Evolutionary conservation across 805 yeast species (phyloP).

Genomic region (Saturnispora diversa): DNA sequence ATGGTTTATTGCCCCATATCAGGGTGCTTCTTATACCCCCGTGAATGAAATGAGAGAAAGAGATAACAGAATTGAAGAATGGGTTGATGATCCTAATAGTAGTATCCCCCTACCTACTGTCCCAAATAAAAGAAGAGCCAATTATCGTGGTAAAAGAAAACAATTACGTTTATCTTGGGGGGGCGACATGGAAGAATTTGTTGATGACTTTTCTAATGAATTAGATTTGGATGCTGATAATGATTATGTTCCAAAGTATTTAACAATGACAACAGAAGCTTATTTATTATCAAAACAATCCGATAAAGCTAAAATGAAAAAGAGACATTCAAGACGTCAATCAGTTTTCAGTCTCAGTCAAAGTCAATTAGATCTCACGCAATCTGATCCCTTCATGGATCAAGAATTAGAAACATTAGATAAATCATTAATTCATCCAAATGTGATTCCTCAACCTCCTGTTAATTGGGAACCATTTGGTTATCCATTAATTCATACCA

Average conservation of each 20-base stretch:
- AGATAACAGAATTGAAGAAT: constrained; percentile 64
- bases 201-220: constrained; percentile 11
- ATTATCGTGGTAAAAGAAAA: constrained; percentile 30
- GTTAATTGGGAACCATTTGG: constrained; percentile 79
- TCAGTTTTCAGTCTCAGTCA: constrained; percentile 13
- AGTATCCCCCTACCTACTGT: constrained; percentile 46
- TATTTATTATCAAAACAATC: constrained; percentile 19
- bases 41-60: constrained; percentile 55
- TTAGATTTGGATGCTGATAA: background rate
- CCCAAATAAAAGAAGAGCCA: constrained; percentile 45
- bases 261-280: constrained; percentile 64
- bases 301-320: background rate
- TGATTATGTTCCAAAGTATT: constrained; percentile 37
- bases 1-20: constrained; percentile 70
- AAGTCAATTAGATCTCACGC: constrained; percentile 11
- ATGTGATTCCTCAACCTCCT: constrained; percentile 88
- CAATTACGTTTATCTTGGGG: constrained; percentile 33
- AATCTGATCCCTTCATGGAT: constrained; percentile 23
- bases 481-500: constrained; percentile 66
- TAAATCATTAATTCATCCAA: constrained; percentile 58
- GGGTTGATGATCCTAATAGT: constrained; percentile 63
- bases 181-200: constrained; percentile 30
- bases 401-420: constrained; percentile 40
- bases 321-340: constrained; percentile 1
- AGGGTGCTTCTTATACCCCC: constrained; percentile 60